Base-by-base conservation (phyloP, 1,284 basidiomycete genomes). In the Athelia sp. region DNA sequence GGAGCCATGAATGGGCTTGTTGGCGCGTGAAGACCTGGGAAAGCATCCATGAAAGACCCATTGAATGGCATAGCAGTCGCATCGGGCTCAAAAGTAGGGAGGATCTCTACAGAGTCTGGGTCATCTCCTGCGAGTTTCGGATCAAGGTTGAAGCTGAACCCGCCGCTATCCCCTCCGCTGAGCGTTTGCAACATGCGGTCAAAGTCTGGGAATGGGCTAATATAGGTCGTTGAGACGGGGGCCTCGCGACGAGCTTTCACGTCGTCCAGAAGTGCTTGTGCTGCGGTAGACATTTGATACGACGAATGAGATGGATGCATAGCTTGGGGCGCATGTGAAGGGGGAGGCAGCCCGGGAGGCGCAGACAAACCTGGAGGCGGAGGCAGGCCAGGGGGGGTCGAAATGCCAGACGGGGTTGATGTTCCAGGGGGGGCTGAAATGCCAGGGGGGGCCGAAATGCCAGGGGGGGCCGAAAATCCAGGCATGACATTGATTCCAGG, bases 151-250 rank as follows among this genome's bases (percentile, higher is more conserved):
- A 92, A 92, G 61, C 84, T 89, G 67, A 90, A 91, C 3, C 87
- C 82, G 36, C 81, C 81, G 49, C 69, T 75, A 54, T 81, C 78
- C 52, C 75, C 77, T 15, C 77, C 79, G 54, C 75, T 78, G 38
- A 90, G 71, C 45, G 78, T 82, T 58, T 86, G 80, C 48, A 91
- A 68, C 24, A 87, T 90, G 18, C 87, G 79, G 64, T 93, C 90
- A 54, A 93, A 84, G 59, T 93, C 90, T n/a, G 90, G 90, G 74
- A 92, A 93, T n/a, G 90, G 87, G 62, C 79, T 90, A 52, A 79
- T 69, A 44, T 71, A 74, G 23, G 71, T 65, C 18, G 74, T 63
- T 11, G 67, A 52, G 2, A 74, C 60, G 9, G 70, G 65, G 8
- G 78, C 75, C 58, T 91, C 87, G 42, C 90, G 76, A 36, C 92